These are phyloP conservation scores for Aureobasidium sp. DNA, from an alignment of 2,329 filamentous ascomycete genomes.

Conservation along the genomic window DNA sequence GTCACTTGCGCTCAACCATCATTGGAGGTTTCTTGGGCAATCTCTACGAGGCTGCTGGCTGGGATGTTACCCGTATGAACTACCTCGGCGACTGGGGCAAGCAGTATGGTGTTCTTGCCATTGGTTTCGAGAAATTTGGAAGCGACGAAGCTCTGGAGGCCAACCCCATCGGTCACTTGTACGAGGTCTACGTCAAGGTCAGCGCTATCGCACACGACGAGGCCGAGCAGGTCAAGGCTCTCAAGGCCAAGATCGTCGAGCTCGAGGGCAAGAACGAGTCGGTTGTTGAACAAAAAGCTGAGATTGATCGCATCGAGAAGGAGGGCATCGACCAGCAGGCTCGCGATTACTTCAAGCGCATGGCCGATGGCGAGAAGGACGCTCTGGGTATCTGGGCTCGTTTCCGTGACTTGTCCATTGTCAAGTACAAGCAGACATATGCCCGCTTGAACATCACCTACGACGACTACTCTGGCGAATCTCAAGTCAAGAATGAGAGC, in stretches of 20 bases:
- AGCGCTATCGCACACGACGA: slow-evolving; percentile 56
- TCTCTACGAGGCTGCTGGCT: slow-evolving; percentile 60
- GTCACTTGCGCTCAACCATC: slow-evolving; percentile 69
- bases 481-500: slow-evolving; percentile 56
- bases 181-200: slow-evolving; percentile 74
- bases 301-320: slow-evolving; percentile 44
- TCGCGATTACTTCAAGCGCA: slow-evolving; percentile 62
- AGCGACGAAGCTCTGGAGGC: slow-evolving; percentile 61
- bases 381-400: slow-evolving; percentile 56
- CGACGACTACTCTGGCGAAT: slow-evolving; percentile 63
- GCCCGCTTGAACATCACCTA: slow-evolving; percentile 58
- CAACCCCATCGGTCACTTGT: slow-evolving; percentile 76
- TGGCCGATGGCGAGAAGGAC: slow-evolving; percentile 55
- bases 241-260: slow-evolving; percentile 38
- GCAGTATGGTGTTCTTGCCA: slow-evolving; percentile 63
- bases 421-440: slow-evolving; percentile 59
- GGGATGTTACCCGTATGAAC: slow-evolving; percentile 65
- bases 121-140: slow-evolving; percentile 70
- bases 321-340: slow-evolving; percentile 66
- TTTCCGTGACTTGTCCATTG: slow-evolving; percentile 58
- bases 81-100: slow-evolving; percentile 77
- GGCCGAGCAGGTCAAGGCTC: slow-evolving; percentile 55
- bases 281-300: slow-evolving; percentile 41
- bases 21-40: slow-evolving; percentile 68
- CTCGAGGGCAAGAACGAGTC: slow-evolving; percentile 41